These are phyloP conservation scores for Maudiozyma humilis DNA, from an alignment of 1,139 yeast species.

Conservation along the genomic window DNA sequence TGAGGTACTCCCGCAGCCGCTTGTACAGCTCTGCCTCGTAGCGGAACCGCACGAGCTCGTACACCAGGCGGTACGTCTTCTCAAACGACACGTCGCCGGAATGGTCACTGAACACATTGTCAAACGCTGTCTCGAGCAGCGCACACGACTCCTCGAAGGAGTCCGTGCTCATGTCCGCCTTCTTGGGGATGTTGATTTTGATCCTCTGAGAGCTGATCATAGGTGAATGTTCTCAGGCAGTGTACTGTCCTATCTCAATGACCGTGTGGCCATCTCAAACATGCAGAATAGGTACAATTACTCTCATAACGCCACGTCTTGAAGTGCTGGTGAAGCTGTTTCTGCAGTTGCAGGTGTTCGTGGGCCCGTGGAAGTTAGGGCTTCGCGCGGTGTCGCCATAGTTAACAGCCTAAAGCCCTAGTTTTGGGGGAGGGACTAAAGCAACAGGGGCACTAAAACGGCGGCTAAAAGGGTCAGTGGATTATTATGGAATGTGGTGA, in stretches of 20 bases:
- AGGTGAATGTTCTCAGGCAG: neutral
- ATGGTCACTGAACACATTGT: constrained; percentile 64
- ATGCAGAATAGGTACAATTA: too few relatives aligned
- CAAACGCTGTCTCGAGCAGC: constrained; percentile 62
- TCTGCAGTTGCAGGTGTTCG: too few relatives aligned
- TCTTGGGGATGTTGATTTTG: constrained; percentile 69
- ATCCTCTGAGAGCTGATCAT: constrained; percentile 25
- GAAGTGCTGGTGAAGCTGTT: too few relatives aligned
- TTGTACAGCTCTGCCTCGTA: constrained; percentile 64
- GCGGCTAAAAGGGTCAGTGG: neutral
- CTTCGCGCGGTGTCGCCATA: neutral
- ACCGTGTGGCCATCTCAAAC: too few relatives aligned
- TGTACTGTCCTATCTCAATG: neutral
- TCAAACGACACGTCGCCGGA: constrained; percentile 77
- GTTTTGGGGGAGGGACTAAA: neutral
- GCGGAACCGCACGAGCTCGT: constrained; percentile 68
- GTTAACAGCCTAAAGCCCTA: neutral
- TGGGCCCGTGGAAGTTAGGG: neutral
- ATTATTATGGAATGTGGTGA: neutral
- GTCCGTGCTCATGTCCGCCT: constrained; percentile 31
- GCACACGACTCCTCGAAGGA: constrained; percentile 52
- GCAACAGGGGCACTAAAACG: too few relatives aligned
- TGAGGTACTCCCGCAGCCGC: constrained; percentile 46
- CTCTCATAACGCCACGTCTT: too few relatives aligned
- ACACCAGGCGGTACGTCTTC: constrained; percentile 74